Conservation (phyloP, 2,329 filamentous ascomycete species). For the Lasiodiplodia theobromae region DNA sequence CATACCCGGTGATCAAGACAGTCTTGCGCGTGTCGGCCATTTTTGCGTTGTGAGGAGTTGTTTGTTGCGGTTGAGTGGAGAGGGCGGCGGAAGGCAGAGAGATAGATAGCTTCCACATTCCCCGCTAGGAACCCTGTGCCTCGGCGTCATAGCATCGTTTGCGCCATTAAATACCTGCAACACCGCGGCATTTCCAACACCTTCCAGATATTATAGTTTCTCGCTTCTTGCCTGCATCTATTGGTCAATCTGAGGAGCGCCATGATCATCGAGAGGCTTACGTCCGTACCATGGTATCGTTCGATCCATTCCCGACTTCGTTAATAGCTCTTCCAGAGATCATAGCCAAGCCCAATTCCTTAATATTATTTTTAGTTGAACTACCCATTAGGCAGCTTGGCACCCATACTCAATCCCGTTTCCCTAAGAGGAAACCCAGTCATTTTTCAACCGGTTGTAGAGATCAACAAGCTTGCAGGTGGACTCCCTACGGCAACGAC, state of each 20-base stretch:
- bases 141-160: slow-evolving; percentile 6
- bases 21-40: slow-evolving; percentile 34
- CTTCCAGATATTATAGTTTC: not conserved
- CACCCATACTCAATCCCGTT: too few species aligned
- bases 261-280: not conserved
- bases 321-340: too few species aligned
- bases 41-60: not conserved
- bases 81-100: not conserved
- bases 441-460: too few species aligned
- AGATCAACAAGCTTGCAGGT: too few species aligned
- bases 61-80: not conserved
- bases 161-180: not conserved
- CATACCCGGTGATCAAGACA: slow-evolving; percentile 48
- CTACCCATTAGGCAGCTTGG: too few species aligned
- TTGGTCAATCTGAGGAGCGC: not conserved
- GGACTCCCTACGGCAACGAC: too few species aligned
- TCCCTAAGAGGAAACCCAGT: too few species aligned
- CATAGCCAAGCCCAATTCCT: too few species aligned
- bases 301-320: not conserved
- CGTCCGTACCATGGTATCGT: not conserved
- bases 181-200: not conserved
- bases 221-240: not conserved
- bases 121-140: slow-evolving; percentile 16
- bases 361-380: too few species aligned
- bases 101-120: not conserved